phyloP scores from a whole-genome alignment of 352 stramenopile genomes.

The Discostella stelligera region DNA sequence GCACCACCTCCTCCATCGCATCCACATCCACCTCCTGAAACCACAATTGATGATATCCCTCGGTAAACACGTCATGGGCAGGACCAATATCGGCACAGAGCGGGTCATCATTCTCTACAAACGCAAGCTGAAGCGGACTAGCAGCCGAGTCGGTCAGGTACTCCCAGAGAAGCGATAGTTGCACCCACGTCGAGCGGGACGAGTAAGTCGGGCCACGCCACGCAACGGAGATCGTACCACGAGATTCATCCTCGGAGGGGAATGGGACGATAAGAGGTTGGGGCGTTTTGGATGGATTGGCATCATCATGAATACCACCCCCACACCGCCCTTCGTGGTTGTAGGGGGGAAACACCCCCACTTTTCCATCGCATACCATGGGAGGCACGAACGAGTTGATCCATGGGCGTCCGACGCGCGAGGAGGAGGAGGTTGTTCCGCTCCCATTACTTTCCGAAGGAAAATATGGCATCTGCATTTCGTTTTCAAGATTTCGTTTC shows the following conservation, averaged over 20 bases:
- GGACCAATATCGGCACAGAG: conserved; percentile 46
- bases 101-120: conserved; percentile 53
- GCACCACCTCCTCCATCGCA: conserved; percentile 32
- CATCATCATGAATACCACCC: neutral
- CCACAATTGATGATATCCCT: conserved; percentile 60
- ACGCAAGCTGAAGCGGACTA: conserved; percentile 44
- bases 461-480: neutral
- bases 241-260: conserved; percentile 53
- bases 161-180: conserved; percentile 45
- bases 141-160: conserved; percentile 55
- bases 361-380: conserved; percentile 17
- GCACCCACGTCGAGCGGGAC: conserved; percentile 23
- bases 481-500: conserved; percentile 15
- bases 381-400: conserved; percentile 26
- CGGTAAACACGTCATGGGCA: conserved; percentile 43
- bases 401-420: conserved; percentile 31
- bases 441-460: neutral
- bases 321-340: neutral
- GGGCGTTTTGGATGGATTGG: neutral
- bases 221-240: conserved; percentile 46
- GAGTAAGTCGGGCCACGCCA: conserved; percentile 51
- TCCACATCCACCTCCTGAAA: conserved; percentile 51
- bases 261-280: conserved; percentile 32
- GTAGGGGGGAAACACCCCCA: conserved; percentile 33
- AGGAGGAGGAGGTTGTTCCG: neutral